phyloP scores from a whole-genome alignment of 176 grass and related monocot genomes.

The Triticum turgidum region DNA sequence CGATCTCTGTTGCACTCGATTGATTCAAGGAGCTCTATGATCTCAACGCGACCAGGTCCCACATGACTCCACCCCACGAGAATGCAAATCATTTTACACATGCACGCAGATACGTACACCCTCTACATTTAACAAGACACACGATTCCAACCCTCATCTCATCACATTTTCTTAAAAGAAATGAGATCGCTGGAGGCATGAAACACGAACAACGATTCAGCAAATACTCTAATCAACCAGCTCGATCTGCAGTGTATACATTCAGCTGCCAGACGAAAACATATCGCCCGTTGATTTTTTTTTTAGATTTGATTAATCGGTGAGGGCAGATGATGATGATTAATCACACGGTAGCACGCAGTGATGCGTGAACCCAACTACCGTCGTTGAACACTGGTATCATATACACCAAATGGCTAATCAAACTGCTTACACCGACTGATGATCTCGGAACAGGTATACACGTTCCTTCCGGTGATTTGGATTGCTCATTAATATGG shows the following conservation, averaged over 20 bases:
- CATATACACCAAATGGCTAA: neutral
- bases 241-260: neutral
- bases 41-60: no score
- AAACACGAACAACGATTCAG: neutral
- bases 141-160: neutral
- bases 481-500: neutral
- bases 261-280: neutral
- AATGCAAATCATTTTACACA: neutral
- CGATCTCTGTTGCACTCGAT: no score
- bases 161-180: neutral
- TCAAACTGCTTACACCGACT: neutral
- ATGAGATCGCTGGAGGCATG: neutral
- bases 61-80: neutral
- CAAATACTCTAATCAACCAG: neutral
- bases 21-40: no score
- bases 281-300: neutral
- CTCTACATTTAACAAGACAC: neutral
- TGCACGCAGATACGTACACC: neutral
- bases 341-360: neutral
- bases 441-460: neutral
- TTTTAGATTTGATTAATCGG: neutral
- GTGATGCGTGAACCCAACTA: slow-evolving; percentile 5
- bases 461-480: neutral
- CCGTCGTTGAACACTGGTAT: neutral
- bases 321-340: neutral